A percentile compares a stretch with the other conserved stretches of the same genome.
These are phyloP conservation scores for Chaetoceros tenuissimus DNA, from an alignment of 108 stramenopile genomes.

Conservation along the genomic window DNA sequence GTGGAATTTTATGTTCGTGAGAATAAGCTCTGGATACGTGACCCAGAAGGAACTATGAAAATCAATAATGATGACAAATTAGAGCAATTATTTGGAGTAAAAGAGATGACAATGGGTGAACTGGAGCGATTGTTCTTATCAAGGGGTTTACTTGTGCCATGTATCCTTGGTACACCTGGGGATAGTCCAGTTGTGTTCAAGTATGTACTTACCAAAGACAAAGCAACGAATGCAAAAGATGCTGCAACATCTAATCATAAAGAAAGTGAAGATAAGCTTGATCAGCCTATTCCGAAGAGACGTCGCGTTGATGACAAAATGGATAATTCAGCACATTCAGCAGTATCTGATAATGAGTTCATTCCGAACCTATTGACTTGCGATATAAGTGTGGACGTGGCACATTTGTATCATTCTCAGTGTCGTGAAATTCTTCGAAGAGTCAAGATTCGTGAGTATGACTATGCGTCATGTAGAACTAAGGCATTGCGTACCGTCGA, in stretches of 20 bases:
- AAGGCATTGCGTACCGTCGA: conserved; percentile 61
- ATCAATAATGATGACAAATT: conserved; percentile 55
- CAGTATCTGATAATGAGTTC: conserved; percentile 8
- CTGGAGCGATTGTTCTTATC: conserved; percentile 40
- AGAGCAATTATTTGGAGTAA: conserved; percentile 46
- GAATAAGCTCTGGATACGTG: conserved; percentile 44
- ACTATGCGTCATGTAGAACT: conserved; percentile 62
- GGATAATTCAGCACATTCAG: neutral
- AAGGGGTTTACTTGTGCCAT: conserved; percentile 33
- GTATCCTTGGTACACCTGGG: conserved; percentile 15
- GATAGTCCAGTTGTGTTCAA: conserved; percentile 27
- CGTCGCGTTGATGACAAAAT: neutral
- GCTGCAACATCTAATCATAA: neutral
- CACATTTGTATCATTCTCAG: conserved; percentile 53
- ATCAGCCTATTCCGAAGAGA: neutral
- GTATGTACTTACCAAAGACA: conserved; percentile 35
- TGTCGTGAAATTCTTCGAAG: conserved; percentile 63
- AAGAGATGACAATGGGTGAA: conserved; percentile 53
- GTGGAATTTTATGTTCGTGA: conserved; percentile 59
- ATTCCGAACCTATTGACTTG: conserved; percentile 48
- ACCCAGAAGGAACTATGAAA: conserved; percentile 39
- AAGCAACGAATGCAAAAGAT: conserved; percentile 12
- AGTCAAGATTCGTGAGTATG: conserved; percentile 69
- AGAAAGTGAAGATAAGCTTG: neutral
- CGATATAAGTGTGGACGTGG: conserved; percentile 60